These are phyloP conservation scores for Stagonosporopsis chrysanthemi DNA, from an alignment of 2,329 filamentous ascomycete species.

Conservation along the genomic window DNA sequence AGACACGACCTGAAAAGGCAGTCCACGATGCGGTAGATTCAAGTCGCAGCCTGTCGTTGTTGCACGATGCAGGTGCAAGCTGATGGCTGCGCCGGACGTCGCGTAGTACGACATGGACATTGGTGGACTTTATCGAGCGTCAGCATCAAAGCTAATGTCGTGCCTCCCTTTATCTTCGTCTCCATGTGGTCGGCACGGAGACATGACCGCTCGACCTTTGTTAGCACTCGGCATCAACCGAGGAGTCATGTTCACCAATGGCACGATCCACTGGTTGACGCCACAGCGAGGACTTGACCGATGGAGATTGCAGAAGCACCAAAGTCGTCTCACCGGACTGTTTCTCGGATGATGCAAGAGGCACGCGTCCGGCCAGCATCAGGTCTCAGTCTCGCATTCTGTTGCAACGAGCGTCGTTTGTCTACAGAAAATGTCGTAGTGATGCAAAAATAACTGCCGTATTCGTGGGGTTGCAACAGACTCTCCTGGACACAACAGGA, in stretches of 20 bases:
- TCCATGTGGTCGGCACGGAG: constrained; percentile 11
- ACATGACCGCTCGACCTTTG: constrained; percentile 1
- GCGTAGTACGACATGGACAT: constrained; percentile 12
- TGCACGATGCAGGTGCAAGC: constrained; percentile 33
- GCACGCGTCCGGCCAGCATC: background rate
- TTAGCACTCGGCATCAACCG: constrained; percentile 11
- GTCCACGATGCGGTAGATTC: constrained; percentile 29
- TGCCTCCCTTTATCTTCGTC: constrained; percentile 13
- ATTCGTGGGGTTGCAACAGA: constrained; percentile 12
- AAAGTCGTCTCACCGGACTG: background rate
- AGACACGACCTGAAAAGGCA: constrained; percentile 15
- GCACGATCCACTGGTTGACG: background rate
- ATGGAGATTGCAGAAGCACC: background rate
- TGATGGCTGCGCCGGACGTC: constrained; percentile 17
- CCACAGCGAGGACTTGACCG: constrained; percentile 2
- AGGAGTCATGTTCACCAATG: background rate
- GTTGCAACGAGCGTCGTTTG: background rate
- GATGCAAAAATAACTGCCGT: constrained; percentile 14
- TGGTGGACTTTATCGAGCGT: constrained; percentile 9
- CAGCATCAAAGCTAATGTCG: constrained; percentile 13
- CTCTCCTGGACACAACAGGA: constrained; percentile 12
- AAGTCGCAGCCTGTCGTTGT: constrained; percentile 17
- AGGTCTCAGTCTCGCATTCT: background rate
- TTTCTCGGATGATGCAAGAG: background rate
- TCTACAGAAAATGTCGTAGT: background rate